These are phyloP conservation scores for Solanum hybrid DNA, from an alignment of 305 asterid genomes.

Conservation along the genomic window DNA sequence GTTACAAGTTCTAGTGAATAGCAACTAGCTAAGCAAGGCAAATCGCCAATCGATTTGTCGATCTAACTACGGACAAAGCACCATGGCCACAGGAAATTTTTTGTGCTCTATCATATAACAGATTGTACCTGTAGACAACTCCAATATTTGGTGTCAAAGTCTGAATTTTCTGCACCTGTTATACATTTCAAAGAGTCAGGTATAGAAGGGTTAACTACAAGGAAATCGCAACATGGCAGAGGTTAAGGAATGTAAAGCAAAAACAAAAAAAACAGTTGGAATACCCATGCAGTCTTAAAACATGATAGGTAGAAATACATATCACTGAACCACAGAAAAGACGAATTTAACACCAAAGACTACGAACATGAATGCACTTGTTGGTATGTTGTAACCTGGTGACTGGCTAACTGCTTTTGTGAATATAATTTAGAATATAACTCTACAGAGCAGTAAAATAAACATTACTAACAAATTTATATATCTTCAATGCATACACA, in stretches of 20 bases:
- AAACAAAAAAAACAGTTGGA: not conserved
- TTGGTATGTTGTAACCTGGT: not conserved
- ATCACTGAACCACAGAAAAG: not conserved
- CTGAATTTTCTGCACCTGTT: slow-evolving; percentile 95
- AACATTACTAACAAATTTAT: not conserved
- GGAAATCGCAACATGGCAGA: not conserved
- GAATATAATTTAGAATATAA: not conserved
- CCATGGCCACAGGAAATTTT: not conserved
- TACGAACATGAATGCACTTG: not conserved
- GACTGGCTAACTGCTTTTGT: not conserved
- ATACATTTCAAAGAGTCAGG: not conserved
- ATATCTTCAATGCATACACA: not conserved
- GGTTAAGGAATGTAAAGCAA: not conserved
- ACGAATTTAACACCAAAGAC: not conserved
- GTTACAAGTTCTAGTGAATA: not conserved
- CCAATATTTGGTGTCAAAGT: slow-evolving; percentile 87
- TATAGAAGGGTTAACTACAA: not conserved
- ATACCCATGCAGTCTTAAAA: not conserved
- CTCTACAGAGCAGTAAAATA: not conserved
- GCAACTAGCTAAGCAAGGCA: not conserved
- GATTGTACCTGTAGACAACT: slow-evolving; percentile 79
- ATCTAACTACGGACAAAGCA: not conserved
- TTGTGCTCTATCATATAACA: not conserved
- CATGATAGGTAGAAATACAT: not conserved
- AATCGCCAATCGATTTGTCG: not conserved